Percentiles rank a stretch among this genome's conserved stretches.
These are phyloP conservation scores for Astrothelium subdiscretum DNA, from an alignment of 495 filamentous ascomycete genomes.

Conservation along the genomic window DNA sequence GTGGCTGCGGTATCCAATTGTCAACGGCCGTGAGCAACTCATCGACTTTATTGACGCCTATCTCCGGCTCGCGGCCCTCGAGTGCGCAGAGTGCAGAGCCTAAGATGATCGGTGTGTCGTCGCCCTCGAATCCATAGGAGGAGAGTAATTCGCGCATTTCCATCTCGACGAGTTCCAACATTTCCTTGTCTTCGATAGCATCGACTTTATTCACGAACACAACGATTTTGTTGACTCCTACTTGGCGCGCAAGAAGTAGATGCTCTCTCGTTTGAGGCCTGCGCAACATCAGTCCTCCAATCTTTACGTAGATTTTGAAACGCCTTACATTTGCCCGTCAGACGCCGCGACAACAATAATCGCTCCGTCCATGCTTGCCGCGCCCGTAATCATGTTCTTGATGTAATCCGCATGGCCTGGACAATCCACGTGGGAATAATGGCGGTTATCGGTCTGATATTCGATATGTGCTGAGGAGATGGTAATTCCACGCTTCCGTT, in stretches of 20 bases:
- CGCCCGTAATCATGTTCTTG: conserved; percentile 99
- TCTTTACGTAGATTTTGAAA: conserved; percentile 17
- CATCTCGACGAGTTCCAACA: conserved; percentile 99
- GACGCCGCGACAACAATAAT: conserved; percentile 98
- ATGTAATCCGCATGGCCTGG: conserved; percentile 99
- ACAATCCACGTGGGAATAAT: conserved; percentile 99
- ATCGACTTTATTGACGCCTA: conserved; percentile 76
- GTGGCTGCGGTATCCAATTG: conserved; percentile 87
- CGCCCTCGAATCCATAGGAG: conserved; percentile 92
- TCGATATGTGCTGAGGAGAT: conserved; percentile 98
- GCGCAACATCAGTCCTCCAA: conserved; percentile 9
- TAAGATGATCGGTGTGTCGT: conserved; percentile 91
- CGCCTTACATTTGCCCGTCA: conserved; percentile 82
- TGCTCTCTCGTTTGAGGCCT: conserved; percentile 97
- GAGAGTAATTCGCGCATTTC: conserved; percentile 96
- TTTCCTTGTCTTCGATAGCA: conserved; percentile 89
- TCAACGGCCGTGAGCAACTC: conserved; percentile 83
- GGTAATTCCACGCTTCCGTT: conserved; percentile 99
- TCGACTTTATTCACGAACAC: conserved; percentile 99
- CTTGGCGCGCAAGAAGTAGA: conserved; percentile 91
- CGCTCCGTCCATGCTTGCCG: conserved; percentile 93
- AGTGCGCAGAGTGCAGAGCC: conserved; percentile 93
- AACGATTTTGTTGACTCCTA: conserved; percentile 93
- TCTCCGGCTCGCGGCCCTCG: conserved; percentile 76
- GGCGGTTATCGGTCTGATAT: conserved; percentile 79